Evolutionary conservation across 176 grass and related monocot species (phyloP).

Genomic region (Ananas comosus): DNA sequence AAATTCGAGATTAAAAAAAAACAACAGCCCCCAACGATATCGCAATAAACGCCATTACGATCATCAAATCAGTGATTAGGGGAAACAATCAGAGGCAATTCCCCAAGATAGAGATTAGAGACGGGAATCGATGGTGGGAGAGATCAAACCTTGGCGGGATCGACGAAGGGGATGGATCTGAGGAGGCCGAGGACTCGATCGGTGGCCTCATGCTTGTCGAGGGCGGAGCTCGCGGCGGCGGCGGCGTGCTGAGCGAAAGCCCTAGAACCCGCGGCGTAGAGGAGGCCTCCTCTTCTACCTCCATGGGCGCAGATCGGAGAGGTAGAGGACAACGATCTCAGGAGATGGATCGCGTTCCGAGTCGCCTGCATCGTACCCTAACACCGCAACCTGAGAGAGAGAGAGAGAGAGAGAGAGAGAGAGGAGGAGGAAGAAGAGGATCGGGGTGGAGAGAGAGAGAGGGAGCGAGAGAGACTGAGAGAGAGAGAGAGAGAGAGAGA

Average conservation of each 20-base stretch:
- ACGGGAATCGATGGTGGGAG: not conserved
- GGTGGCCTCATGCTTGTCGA: constrained; percentile 1
- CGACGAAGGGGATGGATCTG: constrained; percentile 2
- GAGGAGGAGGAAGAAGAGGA: not conserved
- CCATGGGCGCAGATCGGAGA: not conserved
- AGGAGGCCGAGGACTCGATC: constrained; percentile 9
- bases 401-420: not conserved
- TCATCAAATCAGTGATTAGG: not conserved
- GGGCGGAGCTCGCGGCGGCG: not conserved
- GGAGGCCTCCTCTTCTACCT: not conserved
- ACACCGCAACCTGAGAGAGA: not conserved
- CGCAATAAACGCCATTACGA: not conserved
- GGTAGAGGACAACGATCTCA: not conserved
- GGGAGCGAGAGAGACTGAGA: not conserved
- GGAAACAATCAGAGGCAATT: not conserved
- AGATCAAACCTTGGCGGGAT: constrained; percentile 1
- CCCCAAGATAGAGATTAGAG: not conserved
- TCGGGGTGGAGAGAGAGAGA: not conserved
- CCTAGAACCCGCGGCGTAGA: not conserved
- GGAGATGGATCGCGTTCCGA: constrained; percentile 1
- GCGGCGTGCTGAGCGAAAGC: not conserved
- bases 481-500: not conserved
- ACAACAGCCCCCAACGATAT: no score
- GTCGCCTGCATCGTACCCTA: not conserved
- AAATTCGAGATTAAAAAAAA: no score